Base-by-base conservation (phyloP, 2,329 filamentous ascomycete species). In the Colletotrichum cuscutae region DNA sequence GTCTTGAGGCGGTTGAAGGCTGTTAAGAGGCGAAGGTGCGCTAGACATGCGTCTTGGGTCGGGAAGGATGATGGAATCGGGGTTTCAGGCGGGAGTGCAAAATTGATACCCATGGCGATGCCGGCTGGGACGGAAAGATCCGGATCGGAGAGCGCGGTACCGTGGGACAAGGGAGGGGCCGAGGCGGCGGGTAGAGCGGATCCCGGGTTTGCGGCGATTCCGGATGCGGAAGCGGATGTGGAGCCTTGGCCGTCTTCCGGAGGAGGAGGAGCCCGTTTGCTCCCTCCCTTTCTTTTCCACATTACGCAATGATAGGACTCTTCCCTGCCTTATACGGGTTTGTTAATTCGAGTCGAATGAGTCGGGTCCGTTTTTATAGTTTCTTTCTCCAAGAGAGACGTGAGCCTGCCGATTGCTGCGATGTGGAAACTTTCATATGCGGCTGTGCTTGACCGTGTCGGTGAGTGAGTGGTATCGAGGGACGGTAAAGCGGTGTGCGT, bases 21-120 rank as follows among this genome's bases (percentile, higher is more conserved):
- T 59, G 89, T 88, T 0, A 95, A 85, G 1, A 94, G 84, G 78
- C 93, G 93, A 24, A 94, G 85, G 78, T 94, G 93, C 15, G 71
- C 54, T 12, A 75, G 63, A n/a, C 73, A 74, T 4, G 65, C 22
- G 19, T 65, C 66, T 2, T 58, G 28, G 3, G 54, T 54, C 1
- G 65, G 73, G 3, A 19, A 7, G n/a, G 24, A 24, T 32, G 24
- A 19, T 22, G 4, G 26, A 3, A 22, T 26, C 7, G 11, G 28
- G 19, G 32, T 7, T 5, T n/a, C 35, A 9, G 32, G n/a, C 15
- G 49, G 26, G 7, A 63, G 5, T 6, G 37, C 42, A 19, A 49
- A 4, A 13, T 49, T 42, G 5, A 57, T 52, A 4, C 22, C n/a
- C 11, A 62, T 9, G 24, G 19, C 15, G 57, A 63, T 58, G 2